A percentile compares a stretch with the other conserved stretches of the same genome.
phyloP scores from a whole-genome alignment of 306 rosid species.

The Castanea sativa region DNA sequence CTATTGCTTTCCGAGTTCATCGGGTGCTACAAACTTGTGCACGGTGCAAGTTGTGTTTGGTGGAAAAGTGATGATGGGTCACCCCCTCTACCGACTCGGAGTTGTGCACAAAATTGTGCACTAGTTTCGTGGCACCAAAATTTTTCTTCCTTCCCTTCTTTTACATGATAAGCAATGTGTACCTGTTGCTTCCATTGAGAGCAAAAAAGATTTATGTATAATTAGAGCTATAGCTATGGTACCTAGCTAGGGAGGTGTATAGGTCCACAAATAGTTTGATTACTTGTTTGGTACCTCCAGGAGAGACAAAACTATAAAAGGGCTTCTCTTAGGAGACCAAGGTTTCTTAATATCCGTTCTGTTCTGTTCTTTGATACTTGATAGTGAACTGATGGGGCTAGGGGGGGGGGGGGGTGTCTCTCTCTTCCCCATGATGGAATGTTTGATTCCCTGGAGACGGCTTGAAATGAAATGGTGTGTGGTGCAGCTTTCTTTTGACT shows the following conservation, averaged over 20 bases:
- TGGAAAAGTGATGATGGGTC: too few relatives aligned
- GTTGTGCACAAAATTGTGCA: too few relatives aligned
- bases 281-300: background rate
- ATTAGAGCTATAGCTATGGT: background rate
- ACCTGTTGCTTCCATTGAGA: background rate
- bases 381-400: background rate
- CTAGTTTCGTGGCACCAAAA: too few relatives aligned
- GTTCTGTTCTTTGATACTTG: background rate
- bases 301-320: background rate
- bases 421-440: background rate
- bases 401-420: background rate
- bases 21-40: too few relatives aligned
- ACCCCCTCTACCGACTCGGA: too few relatives aligned
- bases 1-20: background rate
- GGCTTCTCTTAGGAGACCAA: background rate
- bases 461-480: background rate
- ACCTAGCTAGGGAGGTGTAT: background rate
- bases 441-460: slow-evolving; percentile 9
- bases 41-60: too few relatives aligned
- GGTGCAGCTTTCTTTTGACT: background rate
- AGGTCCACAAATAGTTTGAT: background rate
- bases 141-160: background rate
- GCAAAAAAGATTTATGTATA: background rate
- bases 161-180: too few relatives aligned
- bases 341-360: too few relatives aligned